A percentile compares a stretch with the other conserved stretches of the same genome.
phyloP scores from a whole-genome alignment of 176 grass and related monocot species.

The Canna indica region DNA sequence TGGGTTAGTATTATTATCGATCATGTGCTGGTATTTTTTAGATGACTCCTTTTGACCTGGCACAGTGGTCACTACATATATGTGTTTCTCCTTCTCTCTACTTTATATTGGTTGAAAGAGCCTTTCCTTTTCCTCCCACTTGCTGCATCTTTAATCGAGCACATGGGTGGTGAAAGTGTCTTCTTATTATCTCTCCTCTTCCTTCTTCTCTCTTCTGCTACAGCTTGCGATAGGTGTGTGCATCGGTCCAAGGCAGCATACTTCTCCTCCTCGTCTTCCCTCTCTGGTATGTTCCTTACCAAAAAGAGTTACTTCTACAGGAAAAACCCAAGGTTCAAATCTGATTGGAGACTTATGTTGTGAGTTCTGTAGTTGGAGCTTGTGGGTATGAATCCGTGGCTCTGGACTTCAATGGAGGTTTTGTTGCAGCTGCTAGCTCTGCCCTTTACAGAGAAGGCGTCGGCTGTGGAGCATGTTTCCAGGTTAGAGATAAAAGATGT shows the following conservation, averaged over 20 bases:
- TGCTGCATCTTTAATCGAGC: not conserved
- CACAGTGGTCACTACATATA: not conserved
- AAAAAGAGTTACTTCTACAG: not conserved
- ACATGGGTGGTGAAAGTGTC: not conserved
- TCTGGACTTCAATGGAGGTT: slow-evolving; percentile 34
- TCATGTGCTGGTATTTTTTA: too few relatives aligned
- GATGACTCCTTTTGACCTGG: not conserved
- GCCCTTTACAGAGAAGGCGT: slow-evolving; percentile 53
- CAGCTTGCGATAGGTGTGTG: slow-evolving; percentile 78
- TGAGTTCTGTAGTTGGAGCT: slow-evolving; percentile 38
- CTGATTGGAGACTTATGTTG: not conserved
- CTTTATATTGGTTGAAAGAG: not conserved
- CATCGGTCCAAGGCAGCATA: slow-evolving; percentile 41
- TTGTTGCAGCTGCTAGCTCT: slow-evolving; percentile 35
- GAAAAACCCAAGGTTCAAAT: not conserved
- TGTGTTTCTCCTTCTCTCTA: not conserved
- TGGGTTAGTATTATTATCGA: too few relatives aligned
- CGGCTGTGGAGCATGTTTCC: slow-evolving; percentile 89
- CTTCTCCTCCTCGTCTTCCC: slow-evolving; percentile 36
- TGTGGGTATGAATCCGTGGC: slow-evolving; percentile 79
- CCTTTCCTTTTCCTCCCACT: not conserved
- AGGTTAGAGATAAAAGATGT: slow-evolving; percentile 27
- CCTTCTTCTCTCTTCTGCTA: slow-evolving; percentile 22
- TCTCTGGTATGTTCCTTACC: slow-evolving; percentile 30
- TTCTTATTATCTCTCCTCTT: slow-evolving; percentile 10